Evolutionary conservation across 2,329 filamentous ascomycete genomes (phyloP).

Genomic region (Diaporthe humulicola): DNA sequence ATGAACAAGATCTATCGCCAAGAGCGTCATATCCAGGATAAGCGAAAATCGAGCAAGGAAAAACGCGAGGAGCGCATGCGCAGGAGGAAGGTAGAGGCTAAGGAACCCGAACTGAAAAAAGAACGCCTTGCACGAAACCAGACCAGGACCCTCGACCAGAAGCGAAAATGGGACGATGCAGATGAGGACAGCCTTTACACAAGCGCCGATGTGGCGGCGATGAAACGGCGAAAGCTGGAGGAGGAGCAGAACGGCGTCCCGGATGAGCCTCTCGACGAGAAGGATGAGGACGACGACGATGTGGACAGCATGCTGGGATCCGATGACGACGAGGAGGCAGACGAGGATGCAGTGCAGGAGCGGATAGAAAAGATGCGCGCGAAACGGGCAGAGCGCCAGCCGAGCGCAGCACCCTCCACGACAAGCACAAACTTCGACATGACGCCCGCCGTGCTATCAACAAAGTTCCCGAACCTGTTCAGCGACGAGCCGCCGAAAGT

Average conservation of each 20-base stretch:
- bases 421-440: constrained; percentile 75
- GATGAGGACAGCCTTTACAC: constrained; percentile 70
- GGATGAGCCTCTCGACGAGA: constrained; percentile 58
- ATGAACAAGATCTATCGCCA: constrained; percentile 86
- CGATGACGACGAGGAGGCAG: constrained; percentile 66
- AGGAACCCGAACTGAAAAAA: constrained; percentile 81
- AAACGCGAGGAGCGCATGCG: constrained; percentile 83
- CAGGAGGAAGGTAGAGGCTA: constrained; percentile 86
- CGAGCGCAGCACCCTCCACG: constrained; percentile 68
- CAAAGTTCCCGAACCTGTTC: constrained; percentile 75
- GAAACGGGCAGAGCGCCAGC: constrained; percentile 59
- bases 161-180: constrained; percentile 89
- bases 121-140: constrained; percentile 83
- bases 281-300: constrained; percentile 68
- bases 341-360: constrained; percentile 56
- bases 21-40: constrained; percentile 82
- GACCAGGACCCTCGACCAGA: constrained; percentile 85
- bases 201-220: constrained; percentile 69
- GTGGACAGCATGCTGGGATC: constrained; percentile 86
- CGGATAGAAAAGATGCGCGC: constrained; percentile 58
- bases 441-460: constrained; percentile 69
- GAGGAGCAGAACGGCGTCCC: constrained; percentile 59
- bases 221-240: constrained; percentile 69
- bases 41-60: constrained; percentile 79
- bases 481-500: constrained; percentile 68